Base-by-base conservation (phyloP, 2,329 filamentous ascomycete genomes). In the Thielaviopsis ethacetica region DNA sequence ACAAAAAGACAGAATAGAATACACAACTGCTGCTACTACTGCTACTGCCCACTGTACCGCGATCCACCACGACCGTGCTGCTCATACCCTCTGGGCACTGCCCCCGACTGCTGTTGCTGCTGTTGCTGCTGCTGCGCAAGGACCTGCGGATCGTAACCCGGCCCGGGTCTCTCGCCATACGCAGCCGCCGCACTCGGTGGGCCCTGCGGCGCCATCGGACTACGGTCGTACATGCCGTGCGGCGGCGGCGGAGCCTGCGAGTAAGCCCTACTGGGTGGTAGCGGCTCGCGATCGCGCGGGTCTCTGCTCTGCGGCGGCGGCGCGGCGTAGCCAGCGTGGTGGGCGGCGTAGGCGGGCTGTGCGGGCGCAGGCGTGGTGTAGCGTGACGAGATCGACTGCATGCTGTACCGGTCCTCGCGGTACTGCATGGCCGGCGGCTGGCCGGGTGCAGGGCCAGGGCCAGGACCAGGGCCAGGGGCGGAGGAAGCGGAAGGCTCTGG, bases 61-160 rank as follows among this genome's bases (percentile, higher is more conserved):
- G 75, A 69, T 2, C 73, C 70, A 5, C 73, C 70, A 5, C 66
- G 65, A 3, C 71, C 65, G 5, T 71, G 69, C 30, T 70, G 65
- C 24, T 58, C 61, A 56, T 72, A 74, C 12, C 71, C 71, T 17
- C 68, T 66, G 51, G 68, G 30, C 30, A 34, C 30, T 10, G 30
- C 30, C 10, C 30, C 30, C 30, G 30, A 34, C 68, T 67, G 72
- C 70, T 21, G 66, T 62, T 58, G 75, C 74, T 54, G 68, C 54
- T 68, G 47, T n/a, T 57, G 49, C 24, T 56, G 54, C 22, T 56
- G 54, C 21, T 56, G 54, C 15, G 41, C 41, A 68, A 69, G 66
- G 27, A 67, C 67, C 13, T 61, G 47, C 61, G 64, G 61, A 12
- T 65, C 64, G 54, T 73, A 73, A 55, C 73, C 68, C 6, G 30